phyloP scores from a whole-genome alignment of 2,329 filamentous ascomycete genomes.

The Fonsecaea nubica region DNA sequence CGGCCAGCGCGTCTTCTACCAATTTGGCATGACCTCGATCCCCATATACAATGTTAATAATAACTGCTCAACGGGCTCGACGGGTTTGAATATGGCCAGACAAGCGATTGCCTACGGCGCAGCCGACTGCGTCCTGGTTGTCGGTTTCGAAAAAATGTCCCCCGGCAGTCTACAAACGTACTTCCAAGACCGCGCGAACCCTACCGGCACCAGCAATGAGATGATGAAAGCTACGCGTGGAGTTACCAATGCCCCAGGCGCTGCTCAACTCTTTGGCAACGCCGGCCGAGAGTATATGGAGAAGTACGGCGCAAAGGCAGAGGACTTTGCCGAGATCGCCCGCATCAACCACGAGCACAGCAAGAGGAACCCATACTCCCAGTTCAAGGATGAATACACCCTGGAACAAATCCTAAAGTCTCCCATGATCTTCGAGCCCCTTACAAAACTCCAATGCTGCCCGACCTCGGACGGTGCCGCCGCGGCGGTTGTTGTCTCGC shows the following conservation, averaged over 20 bases:
- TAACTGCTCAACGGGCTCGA: slow-evolving; percentile 96
- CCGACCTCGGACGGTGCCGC: slow-evolving; percentile 93
- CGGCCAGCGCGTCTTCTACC: slow-evolving; percentile 96
- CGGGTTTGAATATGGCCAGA: slow-evolving; percentile 82
- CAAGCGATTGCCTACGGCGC: slow-evolving; percentile 79
- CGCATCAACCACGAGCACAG: slow-evolving; percentile 93
- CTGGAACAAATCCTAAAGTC: slow-evolving; percentile 79
- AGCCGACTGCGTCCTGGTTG: slow-evolving; percentile 85
- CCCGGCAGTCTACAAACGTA: slow-evolving; percentile 82
- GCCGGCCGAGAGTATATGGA: slow-evolving; percentile 94
- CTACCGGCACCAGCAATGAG: slow-evolving; percentile 71
- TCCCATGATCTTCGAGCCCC: slow-evolving; percentile 79
- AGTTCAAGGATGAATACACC: slow-evolving; percentile 92
- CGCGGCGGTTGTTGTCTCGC: slow-evolving; percentile 85
- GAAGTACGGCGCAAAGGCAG: slow-evolving; percentile 81
- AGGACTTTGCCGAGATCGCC: slow-evolving; percentile 94
- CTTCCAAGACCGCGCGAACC: slow-evolving; percentile 85
- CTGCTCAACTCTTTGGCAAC: slow-evolving; percentile 95
- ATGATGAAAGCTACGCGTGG: slow-evolving; percentile 88
- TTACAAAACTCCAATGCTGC: slow-evolving; percentile 98
- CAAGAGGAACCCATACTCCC: slow-evolving; percentile 93
- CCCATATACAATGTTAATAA: slow-evolving; percentile 99
- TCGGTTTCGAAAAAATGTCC: slow-evolving; percentile 99
- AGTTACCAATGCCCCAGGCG: slow-evolving; percentile 79
- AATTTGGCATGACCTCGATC: slow-evolving; percentile 96